Evolutionary conservation across 768 basidiomycete genomes (phyloP).

Genomic region (Tylopilus cervinicoccineus): DNA sequence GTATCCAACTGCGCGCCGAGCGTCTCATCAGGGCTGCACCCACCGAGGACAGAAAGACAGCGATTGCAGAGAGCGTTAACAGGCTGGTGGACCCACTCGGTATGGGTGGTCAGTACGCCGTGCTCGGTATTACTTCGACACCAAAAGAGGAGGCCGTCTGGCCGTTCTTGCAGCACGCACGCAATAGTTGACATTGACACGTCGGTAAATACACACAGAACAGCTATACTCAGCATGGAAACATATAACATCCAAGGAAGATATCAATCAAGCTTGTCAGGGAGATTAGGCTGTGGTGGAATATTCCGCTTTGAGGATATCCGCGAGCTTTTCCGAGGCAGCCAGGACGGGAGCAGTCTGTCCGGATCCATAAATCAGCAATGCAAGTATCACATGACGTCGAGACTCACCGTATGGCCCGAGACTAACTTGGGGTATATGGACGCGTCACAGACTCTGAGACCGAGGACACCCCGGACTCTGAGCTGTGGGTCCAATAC

Average conservation of each 20-base stretch:
- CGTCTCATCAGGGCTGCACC: constrained; percentile 51
- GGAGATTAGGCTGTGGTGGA: background rate
- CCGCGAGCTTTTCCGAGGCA: constrained; percentile 34
- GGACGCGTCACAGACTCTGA: constrained; percentile 46
- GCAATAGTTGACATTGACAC: background rate
- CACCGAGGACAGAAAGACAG: constrained; percentile 44
- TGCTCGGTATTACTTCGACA: constrained; percentile 54
- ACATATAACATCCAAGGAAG: background rate
- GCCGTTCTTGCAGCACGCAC: constrained; percentile 27
- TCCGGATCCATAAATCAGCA: background rate
- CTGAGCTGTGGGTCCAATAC: constrained; percentile 41
- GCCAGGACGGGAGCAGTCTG: constrained; percentile 30
- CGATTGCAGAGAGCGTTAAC: constrained; percentile 56
- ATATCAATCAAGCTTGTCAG: background rate
- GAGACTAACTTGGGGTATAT: constrained; percentile 41
- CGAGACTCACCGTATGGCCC: constrained; percentile 41
- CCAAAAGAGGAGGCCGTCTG: constrained; percentile 20
- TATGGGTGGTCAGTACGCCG: constrained; percentile 87
- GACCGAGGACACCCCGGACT: constrained; percentile 40
- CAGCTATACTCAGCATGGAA: too few relatives aligned
- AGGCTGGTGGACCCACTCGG: constrained; percentile 74
- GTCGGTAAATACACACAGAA: background rate
- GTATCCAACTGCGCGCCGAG: constrained; percentile 62
- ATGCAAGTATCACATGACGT: background rate
- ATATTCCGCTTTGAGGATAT: constrained; percentile 29